Evolutionary conservation across 73 alveolate genomes (phyloP), one percentile per base, ranked within the genome.

Genomic region (Paramecium sonneborni): DNA sequence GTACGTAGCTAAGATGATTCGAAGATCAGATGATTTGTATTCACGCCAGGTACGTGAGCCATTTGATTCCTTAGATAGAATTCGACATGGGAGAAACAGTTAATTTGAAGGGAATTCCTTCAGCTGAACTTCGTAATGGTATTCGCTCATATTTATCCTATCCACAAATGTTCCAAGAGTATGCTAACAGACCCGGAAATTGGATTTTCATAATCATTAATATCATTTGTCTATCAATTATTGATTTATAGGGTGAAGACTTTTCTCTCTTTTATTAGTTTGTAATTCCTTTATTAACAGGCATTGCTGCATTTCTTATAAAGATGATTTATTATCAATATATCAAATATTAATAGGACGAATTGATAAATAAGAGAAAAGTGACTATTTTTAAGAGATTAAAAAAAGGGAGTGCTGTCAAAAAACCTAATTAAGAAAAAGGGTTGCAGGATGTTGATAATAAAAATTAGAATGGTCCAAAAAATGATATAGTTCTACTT

Each of bases 91-190:
- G 90, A 20, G 57, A 79, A 44, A 34, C 90, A 43, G 90, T 79
- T 6, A 41, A 79, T 26, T 46, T 79, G 74, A 79, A 79, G 55
- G 90, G 90, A 12, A 43, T 79, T 23, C 69, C 90, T 26, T 43
- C 69, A 43, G 28, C 34, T 9, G 90, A 79, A 26, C 15, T 79
- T 10, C 20, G 15, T 6, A 79, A 79, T 79, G 30, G 55, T 70
- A 70, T 70, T 28, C 12, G 34, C 5, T 14, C 86, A 14, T 15
- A 28, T 21, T 28, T 18, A 10, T 70, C 86, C n/a, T 32, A 32
- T 8, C 18, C 26, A 8, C 5, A 70, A 12, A 70, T 28, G 34
- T 15, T 70, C 1, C 15, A 28, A 18, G 26, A 32, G 57, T 70
- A 18, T 35, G 34, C 37, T 8, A 35, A 23, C 34, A 24, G 86